Base-by-base conservation (phyloP, 768 basidiomycete species). In the Hebeloma cylindrosporum region DNA sequence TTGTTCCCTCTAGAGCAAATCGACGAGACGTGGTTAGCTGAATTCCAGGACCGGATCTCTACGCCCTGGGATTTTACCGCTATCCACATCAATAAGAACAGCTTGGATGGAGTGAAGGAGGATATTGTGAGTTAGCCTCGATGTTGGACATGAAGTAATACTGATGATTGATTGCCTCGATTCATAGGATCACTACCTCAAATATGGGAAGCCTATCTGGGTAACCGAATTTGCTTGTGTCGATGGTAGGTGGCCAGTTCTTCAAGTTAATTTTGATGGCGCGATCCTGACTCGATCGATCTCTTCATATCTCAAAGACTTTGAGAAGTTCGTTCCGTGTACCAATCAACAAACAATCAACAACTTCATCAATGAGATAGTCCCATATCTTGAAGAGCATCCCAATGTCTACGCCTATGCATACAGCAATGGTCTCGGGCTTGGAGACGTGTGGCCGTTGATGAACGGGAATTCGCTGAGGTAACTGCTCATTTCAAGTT, bases 31-130 rank as follows among this genome's bases (percentile, higher is more conserved):
- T 75, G 74, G 74, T 64, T 75, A 44, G 54, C 61, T 38, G 50
- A 67, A 40, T 75, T 75, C 50, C 42, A 57, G 25, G 46, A 59
- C 11, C 60, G 66, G 53, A 69, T 73, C 44, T 56, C 52, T n/a
- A 72, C 66, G 6, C 51, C 58, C 14, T 75, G 70, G 70, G 72
- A 75, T 56, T 68, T 74, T 29, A 74, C 73, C 16, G 65, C 69
- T n/a, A 60, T 75, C 28, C 74, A 75, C 51, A 62, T 75, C 47
- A 75, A 74, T 60, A 75, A 75, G 60, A 72, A 74, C 45, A 72
- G 42, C 48, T 52, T 75, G 38, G 68, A 58, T 16, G 73, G 74
- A 18, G 72, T 74, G 29, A 62, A 65, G 55, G 67, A 64, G 31
- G 74, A 71, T 50, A 62, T 75, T 37, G 74, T 71, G 51, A 37